phyloP scores from a whole-genome alignment of 192 early-diverging fungal genomes.

The Dispira parvispora region DNA sequence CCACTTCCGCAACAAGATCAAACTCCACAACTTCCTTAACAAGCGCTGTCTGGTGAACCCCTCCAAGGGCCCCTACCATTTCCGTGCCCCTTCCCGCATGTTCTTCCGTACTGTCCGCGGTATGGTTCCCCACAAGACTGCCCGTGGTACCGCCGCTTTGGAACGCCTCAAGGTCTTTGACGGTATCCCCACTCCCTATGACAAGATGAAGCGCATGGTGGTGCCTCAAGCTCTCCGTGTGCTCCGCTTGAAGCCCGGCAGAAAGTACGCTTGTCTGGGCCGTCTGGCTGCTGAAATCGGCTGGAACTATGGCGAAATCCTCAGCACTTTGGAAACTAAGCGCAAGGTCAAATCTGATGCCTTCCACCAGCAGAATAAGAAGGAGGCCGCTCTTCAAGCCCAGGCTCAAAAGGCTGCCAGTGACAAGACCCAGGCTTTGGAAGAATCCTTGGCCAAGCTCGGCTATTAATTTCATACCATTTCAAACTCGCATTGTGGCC shows the following conservation, averaged over 20 bases:
- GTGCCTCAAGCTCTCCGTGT: constrained; percentile 94
- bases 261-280: constrained; percentile 94
- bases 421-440: constrained; percentile 35
- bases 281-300: constrained; percentile 90
- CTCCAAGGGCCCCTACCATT: constrained; percentile 92
- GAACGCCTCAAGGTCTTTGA: constrained; percentile 98
- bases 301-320: constrained; percentile 99
- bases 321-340: constrained; percentile 95
- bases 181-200: constrained; percentile 95
- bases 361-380: constrained; percentile 87
- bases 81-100: constrained; percentile 93
- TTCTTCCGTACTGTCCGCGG: constrained; percentile 95
- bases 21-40: constrained; percentile 89
- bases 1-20: constrained; percentile 99
- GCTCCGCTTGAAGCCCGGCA: constrained; percentile 87
- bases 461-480: constrained; percentile 30
- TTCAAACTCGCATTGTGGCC: no score
- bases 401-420: constrained; percentile 36
- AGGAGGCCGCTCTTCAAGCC: constrained; percentile 45
- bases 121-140: constrained; percentile 99
- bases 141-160: constrained; percentile 92
- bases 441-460: constrained; percentile 33
- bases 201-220: constrained; percentile 93
- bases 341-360: constrained; percentile 87
- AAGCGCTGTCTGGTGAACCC: constrained; percentile 98